phyloP scores from a whole-genome alignment of 2,329 filamentous ascomycete species.

The Trichoderma semiorbis region DNA sequence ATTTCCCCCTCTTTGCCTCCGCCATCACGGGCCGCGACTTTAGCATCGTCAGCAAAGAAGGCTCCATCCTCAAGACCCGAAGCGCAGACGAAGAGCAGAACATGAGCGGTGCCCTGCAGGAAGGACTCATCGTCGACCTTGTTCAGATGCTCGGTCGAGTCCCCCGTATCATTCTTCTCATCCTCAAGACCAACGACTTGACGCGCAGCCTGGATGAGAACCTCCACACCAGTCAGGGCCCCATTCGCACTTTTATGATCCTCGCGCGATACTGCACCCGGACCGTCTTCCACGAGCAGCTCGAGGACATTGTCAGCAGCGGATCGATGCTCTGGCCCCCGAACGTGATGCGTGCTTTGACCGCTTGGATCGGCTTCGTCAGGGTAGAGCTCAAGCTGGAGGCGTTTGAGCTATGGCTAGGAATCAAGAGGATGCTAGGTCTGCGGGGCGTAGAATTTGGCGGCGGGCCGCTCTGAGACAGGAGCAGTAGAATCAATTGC shows the following conservation, averaged over 20 bases:
- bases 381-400: conserved; percentile 62
- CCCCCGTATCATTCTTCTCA: conserved; percentile 86
- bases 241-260: conserved; percentile 64
- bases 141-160: conserved; percentile 86
- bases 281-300: conserved; percentile 62
- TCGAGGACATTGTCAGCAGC: conserved; percentile 51
- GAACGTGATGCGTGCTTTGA: conserved; percentile 52
- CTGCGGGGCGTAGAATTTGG: conserved; percentile 29
- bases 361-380: conserved; percentile 56
- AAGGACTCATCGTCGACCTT: conserved; percentile 83
- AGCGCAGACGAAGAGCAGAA: conserved; percentile 75
- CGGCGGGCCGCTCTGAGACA: conserved; percentile 24
- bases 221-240: conserved; percentile 68
- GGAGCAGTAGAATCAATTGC: background rate
- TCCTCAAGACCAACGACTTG: conserved; percentile 96
- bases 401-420: conserved; percentile 60
- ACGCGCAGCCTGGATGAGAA: conserved; percentile 92
- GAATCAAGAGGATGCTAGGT: conserved; percentile 47
- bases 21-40: conserved; percentile 96
- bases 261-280: conserved; percentile 65
- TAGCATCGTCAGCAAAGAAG: conserved; percentile 63
- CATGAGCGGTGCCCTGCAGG: conserved; percentile 80
- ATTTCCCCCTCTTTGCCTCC: conserved; percentile 92
- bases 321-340: conserved; percentile 58
- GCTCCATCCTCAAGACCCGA: conserved; percentile 55